Evolutionary conservation across 2,329 filamentous ascomycete genomes (phyloP).

Genomic region (Alternaria brassicae): DNA sequence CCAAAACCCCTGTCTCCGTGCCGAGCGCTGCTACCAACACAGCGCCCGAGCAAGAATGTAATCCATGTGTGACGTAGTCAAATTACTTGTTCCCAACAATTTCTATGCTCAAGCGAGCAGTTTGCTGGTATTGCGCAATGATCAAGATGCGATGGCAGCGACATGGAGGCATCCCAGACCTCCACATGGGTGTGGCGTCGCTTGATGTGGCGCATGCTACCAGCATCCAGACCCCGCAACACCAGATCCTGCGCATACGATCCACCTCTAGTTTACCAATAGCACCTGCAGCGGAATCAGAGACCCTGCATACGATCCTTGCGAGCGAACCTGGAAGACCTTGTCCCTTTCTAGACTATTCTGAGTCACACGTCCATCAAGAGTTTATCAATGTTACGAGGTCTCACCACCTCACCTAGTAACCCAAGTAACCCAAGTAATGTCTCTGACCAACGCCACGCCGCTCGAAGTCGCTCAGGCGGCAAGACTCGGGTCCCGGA

Average conservation of each 20-base stretch:
- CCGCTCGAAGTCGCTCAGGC: slow-evolving; percentile 77
- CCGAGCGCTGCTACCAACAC: slow-evolving; percentile 16
- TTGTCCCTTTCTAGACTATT: background rate
- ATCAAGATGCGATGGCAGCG: background rate
- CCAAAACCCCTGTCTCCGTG: slow-evolving; percentile 11
- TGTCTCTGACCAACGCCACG: slow-evolving; percentile 90
- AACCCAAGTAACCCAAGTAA: slow-evolving; percentile 29
- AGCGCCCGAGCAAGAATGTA: slow-evolving; percentile 6
- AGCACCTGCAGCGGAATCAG: slow-evolving; percentile 21
- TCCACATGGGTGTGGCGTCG: background rate
- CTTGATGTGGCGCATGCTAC: background rate
- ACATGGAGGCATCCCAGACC: background rate
- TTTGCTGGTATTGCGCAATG: background rate
- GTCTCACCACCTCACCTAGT: slow-evolving; percentile 19
- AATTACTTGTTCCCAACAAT: slow-evolving; percentile 3
- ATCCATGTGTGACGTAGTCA: slow-evolving; percentile 12
- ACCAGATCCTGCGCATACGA: background rate
- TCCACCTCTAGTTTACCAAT: slow-evolving; percentile 20
- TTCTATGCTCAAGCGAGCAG: background rate
- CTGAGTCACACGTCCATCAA: slow-evolving; percentile 2
- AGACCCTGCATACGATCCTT: slow-evolving; percentile 14
- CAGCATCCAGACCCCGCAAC: background rate
- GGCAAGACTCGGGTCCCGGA: slow-evolving; percentile 82
- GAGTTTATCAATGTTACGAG: slow-evolving; percentile 2
- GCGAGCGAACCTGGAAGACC: background rate